Percentiles rank a stretch among this genome's conserved stretches.
Conservation (phyloP, 352 stramenopile species). For the Vaucheria bursata region DNA sequence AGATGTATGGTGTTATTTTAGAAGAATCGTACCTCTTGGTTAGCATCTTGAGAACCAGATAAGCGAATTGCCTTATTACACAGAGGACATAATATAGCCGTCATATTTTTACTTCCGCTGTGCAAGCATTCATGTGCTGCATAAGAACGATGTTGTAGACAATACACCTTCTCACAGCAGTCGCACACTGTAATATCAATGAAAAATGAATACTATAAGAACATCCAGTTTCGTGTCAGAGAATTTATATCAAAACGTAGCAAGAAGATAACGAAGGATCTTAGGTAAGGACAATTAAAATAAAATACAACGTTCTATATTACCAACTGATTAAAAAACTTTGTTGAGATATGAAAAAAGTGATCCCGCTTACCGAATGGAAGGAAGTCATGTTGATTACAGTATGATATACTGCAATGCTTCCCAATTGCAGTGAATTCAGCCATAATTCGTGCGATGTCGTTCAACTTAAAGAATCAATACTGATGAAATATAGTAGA, state of each 20-base stretch:
- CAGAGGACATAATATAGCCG: constrained; percentile 30
- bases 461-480: too few relatives aligned
- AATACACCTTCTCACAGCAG: constrained; percentile 15
- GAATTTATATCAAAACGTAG: background rate
- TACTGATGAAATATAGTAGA: too few relatives aligned
- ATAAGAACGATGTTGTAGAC: constrained; percentile 28
- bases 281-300: background rate
- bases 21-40: constrained; percentile 13
- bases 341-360: background rate
- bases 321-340: background rate
- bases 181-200: background rate
- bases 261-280: background rate
- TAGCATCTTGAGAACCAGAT: constrained; percentile 18
- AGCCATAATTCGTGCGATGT: constrained; percentile 10
- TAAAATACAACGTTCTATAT: background rate
- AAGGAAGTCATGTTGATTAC: constrained; percentile 43
- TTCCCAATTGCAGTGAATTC: constrained; percentile 26
- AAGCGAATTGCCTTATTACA: constrained; percentile 34
- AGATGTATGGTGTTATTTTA: background rate
- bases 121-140: constrained; percentile 14
- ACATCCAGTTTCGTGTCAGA: background rate
- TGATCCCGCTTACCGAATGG: constrained; percentile 31
- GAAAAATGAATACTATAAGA: background rate
- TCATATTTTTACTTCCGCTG: constrained; percentile 19
- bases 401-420: constrained; percentile 14